Conservation (phyloP, 176 grass and related monocot species). For the Chrysopogon serrulatus region DNA sequence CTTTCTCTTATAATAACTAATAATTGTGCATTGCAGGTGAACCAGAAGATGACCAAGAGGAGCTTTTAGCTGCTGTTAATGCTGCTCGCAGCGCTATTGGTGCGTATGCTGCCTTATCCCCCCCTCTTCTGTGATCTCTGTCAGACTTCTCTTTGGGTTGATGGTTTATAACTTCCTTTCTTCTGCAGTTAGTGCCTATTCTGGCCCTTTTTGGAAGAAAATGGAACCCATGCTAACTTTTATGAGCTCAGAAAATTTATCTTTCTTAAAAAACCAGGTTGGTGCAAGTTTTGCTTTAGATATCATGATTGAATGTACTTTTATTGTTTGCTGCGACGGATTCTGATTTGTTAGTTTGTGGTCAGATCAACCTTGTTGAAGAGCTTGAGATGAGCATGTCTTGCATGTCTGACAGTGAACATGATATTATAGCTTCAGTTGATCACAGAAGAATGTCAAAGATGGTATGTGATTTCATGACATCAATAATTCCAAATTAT, state of each 20-base stretch:
- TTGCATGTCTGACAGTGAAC: constrained; percentile 32
- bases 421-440: constrained; percentile 37
- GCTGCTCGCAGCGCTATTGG: constrained; percentile 66
- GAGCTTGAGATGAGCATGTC: constrained; percentile 69
- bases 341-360: constrained; percentile 10
- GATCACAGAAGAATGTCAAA: constrained; percentile 4
- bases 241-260: constrained; percentile 45
- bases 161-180: constrained; percentile 17
- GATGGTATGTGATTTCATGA: constrained; percentile 8
- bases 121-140: background rate
- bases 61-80: constrained; percentile 75
- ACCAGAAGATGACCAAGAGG: constrained; percentile 71
- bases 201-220: constrained; percentile 80
- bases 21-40: constrained; percentile 51
- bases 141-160: background rate
- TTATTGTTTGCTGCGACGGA: background rate
- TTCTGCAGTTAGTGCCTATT: constrained; percentile 62
- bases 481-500: background rate
- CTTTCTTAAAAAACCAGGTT: constrained; percentile 77
- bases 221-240: constrained; percentile 81
- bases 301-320: background rate
- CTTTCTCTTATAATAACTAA: constrained; percentile 5
- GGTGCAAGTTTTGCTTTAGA: constrained; percentile 21
- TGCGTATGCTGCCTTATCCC: constrained; percentile 28
- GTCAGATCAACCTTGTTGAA: constrained; percentile 72